Percentiles rank a stretch among this genome's conserved stretches.
Conservation (phyloP, 805 yeast species). For the Torulaspora quercuum region DNA sequence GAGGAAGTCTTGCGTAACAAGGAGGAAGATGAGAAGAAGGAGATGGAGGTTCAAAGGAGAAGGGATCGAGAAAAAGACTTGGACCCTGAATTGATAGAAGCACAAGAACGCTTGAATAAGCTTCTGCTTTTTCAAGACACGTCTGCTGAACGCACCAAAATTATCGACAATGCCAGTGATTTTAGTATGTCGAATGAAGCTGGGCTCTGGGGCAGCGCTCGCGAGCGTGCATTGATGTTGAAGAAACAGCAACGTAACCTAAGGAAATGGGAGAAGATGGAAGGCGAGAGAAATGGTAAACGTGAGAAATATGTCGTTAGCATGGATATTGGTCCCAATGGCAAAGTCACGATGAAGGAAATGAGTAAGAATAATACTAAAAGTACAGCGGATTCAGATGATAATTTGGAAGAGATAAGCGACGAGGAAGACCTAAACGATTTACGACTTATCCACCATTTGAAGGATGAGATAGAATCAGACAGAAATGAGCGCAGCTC, state of each 20-base stretch:
- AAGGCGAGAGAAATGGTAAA: conserved; percentile 61
- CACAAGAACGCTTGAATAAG: conserved; percentile 70
- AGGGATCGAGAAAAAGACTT: conserved; percentile 43
- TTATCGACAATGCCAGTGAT: conserved; percentile 91
- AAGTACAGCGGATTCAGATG: conserved; percentile 31
- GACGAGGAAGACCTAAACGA: conserved; percentile 39
- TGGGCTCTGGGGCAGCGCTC: conserved; percentile 76
- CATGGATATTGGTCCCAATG: conserved; percentile 69
- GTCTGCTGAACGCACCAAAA: conserved; percentile 84
- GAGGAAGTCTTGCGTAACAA: conserved; percentile 32
- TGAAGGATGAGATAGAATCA: conserved; percentile 26
- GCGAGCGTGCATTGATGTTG: conserved; percentile 82
- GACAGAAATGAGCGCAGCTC: conserved; percentile 17
- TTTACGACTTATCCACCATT: conserved; percentile 27
- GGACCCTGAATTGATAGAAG: conserved; percentile 60
- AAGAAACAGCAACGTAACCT: conserved; percentile 79
- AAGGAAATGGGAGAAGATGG: conserved; percentile 58
- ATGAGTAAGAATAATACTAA: conserved; percentile 27
- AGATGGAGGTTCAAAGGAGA: conserved; percentile 39
- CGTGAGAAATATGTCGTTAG: conserved; percentile 67
- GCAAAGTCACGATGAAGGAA: conserved; percentile 69
- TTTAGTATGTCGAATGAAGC: conserved; percentile 50
- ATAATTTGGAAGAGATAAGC: conserved; percentile 36
- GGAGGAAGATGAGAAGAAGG: conserved; percentile 35
- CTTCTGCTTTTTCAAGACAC: conserved; percentile 78